Conservation (phyloP, 2,329 filamentous ascomycete species). For the Trichoderma semiorbis region DNA sequence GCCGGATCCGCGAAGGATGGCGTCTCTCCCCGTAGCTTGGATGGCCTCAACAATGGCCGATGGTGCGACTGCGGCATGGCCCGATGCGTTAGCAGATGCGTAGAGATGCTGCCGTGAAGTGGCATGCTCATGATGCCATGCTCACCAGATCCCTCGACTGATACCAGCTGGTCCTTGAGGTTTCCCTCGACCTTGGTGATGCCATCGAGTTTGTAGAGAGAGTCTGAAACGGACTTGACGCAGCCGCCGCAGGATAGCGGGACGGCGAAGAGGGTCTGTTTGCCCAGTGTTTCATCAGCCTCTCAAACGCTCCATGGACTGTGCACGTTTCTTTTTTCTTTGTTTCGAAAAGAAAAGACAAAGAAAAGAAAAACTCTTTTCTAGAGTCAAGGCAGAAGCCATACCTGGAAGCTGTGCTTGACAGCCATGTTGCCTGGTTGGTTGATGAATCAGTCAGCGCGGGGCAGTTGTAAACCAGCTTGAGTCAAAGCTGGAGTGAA, state of each 20-base stretch:
- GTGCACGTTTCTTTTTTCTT: slow-evolving; percentile 9
- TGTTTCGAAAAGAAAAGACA: not conserved
- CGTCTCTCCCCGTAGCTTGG: slow-evolving; percentile 85
- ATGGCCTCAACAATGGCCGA: slow-evolving; percentile 87
- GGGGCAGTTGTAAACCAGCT: not conserved
- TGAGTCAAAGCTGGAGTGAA: not conserved
- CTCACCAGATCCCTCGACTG: slow-evolving; percentile 76
- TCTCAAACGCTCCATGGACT: not conserved
- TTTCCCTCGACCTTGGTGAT: slow-evolving; percentile 80
- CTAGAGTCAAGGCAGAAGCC: slow-evolving; percentile 9
- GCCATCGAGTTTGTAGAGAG: slow-evolving; percentile 72
- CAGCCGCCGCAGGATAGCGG: slow-evolving; percentile 89
- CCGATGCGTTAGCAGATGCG: slow-evolving; percentile 13
- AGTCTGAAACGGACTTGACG: slow-evolving; percentile 78
- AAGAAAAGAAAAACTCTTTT: not conserved
- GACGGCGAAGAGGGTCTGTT: slow-evolving; percentile 87
- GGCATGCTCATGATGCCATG: slow-evolving; percentile 10
- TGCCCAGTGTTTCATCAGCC: slow-evolving; percentile 36
- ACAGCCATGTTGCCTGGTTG: slow-evolving; percentile 39
- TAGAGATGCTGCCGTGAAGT: not conserved
- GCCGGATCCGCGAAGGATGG: slow-evolving; percentile 87
- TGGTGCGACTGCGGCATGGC: slow-evolving; percentile 60
- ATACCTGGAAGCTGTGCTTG: slow-evolving; percentile 46
- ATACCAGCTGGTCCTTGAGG: slow-evolving; percentile 77
- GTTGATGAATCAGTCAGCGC: slow-evolving; percentile 15